phyloP scores from a whole-genome alignment of 176 grass and related monocot species.

The Triticum timopheevii region DNA sequence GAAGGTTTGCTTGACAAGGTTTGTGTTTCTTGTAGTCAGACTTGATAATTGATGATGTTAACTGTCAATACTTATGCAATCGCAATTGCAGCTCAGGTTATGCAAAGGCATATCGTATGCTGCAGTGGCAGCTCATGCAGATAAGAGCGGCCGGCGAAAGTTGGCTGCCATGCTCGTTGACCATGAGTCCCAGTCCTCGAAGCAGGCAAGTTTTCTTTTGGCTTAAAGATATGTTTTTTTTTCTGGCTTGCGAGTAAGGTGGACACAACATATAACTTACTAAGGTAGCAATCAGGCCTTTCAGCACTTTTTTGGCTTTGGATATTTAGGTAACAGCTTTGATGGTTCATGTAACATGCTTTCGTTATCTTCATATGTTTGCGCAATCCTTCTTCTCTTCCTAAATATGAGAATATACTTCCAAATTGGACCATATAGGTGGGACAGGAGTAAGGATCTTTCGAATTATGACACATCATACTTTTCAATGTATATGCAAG shows the following conservation, averaged over 20 bases:
- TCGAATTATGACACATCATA: not conserved
- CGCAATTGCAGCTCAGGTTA: slow-evolving; percentile 74
- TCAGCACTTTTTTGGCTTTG: not conserved
- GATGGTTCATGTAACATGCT: not conserved
- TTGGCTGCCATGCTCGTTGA: slow-evolving; percentile 92
- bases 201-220: slow-evolving; percentile 71
- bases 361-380: slow-evolving; percentile 24
- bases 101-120: slow-evolving; percentile 99
- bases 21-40: slow-evolving; percentile 31
- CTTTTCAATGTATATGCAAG: not conserved
- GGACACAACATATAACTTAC: not conserved
- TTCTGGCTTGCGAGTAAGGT: not conserved
- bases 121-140: slow-evolving; percentile 95
- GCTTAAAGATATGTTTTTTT: slow-evolving; percentile 4
- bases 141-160: slow-evolving; percentile 74
- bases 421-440: slow-evolving; percentile 10
- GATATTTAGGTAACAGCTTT: slow-evolving; percentile 9
- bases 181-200: slow-evolving; percentile 84
- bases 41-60: slow-evolving; percentile 14
- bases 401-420: slow-evolving; percentile 3
- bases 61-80: not conserved
- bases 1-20: slow-evolving; percentile 97
- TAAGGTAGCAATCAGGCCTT: slow-evolving; percentile 3
- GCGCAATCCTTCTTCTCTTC: not conserved
- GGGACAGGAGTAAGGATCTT: not conserved